Conservation (phyloP, 345 rosid genomes). For the Eutrema yunnanense region DNA sequence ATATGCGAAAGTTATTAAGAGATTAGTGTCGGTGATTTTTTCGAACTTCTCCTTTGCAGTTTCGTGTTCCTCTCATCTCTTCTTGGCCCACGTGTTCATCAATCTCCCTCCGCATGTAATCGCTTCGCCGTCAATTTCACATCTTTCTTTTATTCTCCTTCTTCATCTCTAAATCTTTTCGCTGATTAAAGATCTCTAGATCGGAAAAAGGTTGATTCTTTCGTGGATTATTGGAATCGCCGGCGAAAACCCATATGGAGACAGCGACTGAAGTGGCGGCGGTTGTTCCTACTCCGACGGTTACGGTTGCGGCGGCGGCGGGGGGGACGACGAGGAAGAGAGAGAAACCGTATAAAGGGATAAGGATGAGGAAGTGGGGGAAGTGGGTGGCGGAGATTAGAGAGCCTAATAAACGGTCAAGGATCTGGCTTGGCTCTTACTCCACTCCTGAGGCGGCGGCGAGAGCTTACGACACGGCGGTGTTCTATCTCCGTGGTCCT, state of each 20-base stretch:
- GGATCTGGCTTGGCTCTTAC: slow-evolving; percentile 99
- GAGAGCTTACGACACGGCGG: slow-evolving; percentile 95
- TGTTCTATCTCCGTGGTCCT: slow-evolving; percentile 81
- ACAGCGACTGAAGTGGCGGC: slow-evolving; percentile 33
- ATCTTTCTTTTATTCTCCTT: background rate
- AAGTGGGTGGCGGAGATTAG: slow-evolving; percentile 99
- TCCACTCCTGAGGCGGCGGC: slow-evolving; percentile 97
- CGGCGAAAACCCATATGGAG: slow-evolving; percentile 27
- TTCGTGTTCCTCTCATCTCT: slow-evolving; percentile 32
- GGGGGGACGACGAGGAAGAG: slow-evolving; percentile 34
- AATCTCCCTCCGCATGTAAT: slow-evolving; percentile 29
- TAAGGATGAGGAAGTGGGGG: slow-evolving; percentile 99
- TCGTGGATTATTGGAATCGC: slow-evolving; percentile 1
- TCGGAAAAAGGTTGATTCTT: background rate
- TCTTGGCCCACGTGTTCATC: slow-evolving; percentile 37
- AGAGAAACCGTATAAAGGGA: slow-evolving; percentile 76
- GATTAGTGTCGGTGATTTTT: slow-evolving; percentile 33
- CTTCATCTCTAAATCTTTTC: background rate
- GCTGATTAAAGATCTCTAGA: background rate
- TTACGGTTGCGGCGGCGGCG: background rate
- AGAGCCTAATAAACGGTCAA: slow-evolving; percentile 91
- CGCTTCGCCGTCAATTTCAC: slow-evolving; percentile 33
- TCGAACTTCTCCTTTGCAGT: slow-evolving; percentile 27
- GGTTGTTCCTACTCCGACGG: background rate
- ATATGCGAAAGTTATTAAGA: slow-evolving; percentile 12